phyloP scores from a whole-genome alignment of 768 basidiomycete genomes.

The Epithele typhae region DNA sequence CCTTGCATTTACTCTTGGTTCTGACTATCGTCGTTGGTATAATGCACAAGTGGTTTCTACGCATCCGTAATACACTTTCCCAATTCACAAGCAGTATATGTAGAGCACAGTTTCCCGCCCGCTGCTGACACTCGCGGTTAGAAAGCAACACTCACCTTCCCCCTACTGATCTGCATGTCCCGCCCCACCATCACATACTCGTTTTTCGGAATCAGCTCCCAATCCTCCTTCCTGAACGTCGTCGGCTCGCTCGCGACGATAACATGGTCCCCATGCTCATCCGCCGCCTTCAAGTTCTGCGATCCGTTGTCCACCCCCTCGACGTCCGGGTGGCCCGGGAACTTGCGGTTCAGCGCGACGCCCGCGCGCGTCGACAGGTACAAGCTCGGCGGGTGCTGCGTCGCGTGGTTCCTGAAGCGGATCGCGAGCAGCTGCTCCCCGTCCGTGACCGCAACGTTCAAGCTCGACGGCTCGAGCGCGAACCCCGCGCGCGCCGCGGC shows the following conservation, averaged over 20 bases:
- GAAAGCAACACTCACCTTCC: too few species aligned
- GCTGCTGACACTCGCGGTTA: too few species aligned
- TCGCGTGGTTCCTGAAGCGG: slow-evolving; percentile 27
- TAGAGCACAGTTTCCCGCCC: too few species aligned
- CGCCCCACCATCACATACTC: slow-evolving; percentile 23
- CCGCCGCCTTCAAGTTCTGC: slow-evolving; percentile 16
- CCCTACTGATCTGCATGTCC: slow-evolving; percentile 15
- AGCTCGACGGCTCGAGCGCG: slow-evolving; percentile 20
- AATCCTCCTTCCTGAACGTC: slow-evolving; percentile 27
- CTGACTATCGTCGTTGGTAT: too few species aligned
- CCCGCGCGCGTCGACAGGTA: slow-evolving; percentile 31
- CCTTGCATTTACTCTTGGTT: too few species aligned
- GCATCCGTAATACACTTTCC: too few species aligned
- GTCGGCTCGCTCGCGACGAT: slow-evolving; percentile 32
- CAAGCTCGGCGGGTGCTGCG: slow-evolving; percentile 29
- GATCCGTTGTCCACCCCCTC: slow-evolving; percentile 14
- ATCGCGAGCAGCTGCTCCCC: slow-evolving; percentile 29
- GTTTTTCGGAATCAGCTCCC: slow-evolving; percentile 28
- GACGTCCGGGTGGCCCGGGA: slow-evolving; percentile 29
- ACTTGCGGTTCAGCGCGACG: slow-evolving; percentile 30
- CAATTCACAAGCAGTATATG: too few species aligned
- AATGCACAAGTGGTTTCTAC: too few species aligned
- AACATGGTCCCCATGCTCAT: slow-evolving; percentile 30
- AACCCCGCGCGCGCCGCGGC: slow-evolving; percentile 13
- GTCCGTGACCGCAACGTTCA: slow-evolving; percentile 29